phyloP scores from a whole-genome alignment of 2,329 filamentous ascomycete species.

The Arthroderma sp. region DNA sequence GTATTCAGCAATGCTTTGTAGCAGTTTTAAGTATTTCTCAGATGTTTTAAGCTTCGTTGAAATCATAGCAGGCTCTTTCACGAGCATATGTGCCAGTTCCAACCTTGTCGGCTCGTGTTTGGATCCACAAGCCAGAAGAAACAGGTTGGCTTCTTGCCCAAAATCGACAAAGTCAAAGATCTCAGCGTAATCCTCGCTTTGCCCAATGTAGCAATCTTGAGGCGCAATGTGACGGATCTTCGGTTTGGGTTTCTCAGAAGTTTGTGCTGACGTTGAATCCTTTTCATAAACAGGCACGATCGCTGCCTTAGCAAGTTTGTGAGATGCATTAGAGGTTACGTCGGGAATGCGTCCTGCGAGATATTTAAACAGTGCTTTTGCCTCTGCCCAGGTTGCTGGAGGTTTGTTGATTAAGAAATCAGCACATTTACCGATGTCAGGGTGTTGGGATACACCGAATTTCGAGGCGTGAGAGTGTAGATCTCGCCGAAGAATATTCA shows the following conservation, averaged over 20 bases:
- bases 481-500: slow-evolving; percentile 60
- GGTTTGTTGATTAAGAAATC: slow-evolving; percentile 58
- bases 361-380: slow-evolving; percentile 65
- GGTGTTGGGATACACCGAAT: slow-evolving; percentile 75
- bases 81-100: slow-evolving; percentile 75
- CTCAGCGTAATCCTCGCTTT: slow-evolving; percentile 59
- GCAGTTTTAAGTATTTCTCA: slow-evolving; percentile 74
- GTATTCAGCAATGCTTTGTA: slow-evolving; percentile 68
- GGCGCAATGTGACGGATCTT: slow-evolving; percentile 45
- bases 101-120: slow-evolving; percentile 79
- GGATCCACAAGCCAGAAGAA: slow-evolving; percentile 75
- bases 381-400: slow-evolving; percentile 53
- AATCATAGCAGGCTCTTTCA: slow-evolving; percentile 67
- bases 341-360: slow-evolving; percentile 66
- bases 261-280: slow-evolving; percentile 32
- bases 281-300: slow-evolving; percentile 55
- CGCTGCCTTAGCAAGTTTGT: slow-evolving; percentile 47
- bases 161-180: slow-evolving; percentile 98
- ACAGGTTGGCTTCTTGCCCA: slow-evolving; percentile 72
- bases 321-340: slow-evolving; percentile 47
- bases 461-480: slow-evolving; percentile 70
- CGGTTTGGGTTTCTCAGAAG: too few relatives aligned
- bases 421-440: slow-evolving; percentile 63
- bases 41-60: slow-evolving; percentile 65
- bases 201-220: slow-evolving; percentile 65